Evolutionary conservation across 2,329 filamentous ascomycete genomes (phyloP).

Genomic region (Stagonosporopsis tanaceti): DNA sequence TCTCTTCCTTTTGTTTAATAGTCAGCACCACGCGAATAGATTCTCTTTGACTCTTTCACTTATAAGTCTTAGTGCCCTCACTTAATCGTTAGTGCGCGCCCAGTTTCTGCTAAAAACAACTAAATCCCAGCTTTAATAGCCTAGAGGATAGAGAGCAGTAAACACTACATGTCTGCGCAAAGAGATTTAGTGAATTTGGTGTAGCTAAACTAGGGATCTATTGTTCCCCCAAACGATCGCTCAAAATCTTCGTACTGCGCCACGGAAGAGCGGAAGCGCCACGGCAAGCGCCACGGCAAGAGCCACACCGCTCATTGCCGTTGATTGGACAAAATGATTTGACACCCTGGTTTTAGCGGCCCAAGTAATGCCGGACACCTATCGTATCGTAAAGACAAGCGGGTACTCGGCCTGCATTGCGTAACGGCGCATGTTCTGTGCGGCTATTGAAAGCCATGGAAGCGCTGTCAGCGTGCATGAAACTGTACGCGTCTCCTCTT

Average conservation of each 20-base stretch:
- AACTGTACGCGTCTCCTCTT: slow-evolving; percentile 14
- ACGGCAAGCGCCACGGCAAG: slow-evolving; percentile 8
- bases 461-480: slow-evolving; percentile 16
- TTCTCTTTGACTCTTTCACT: neutral
- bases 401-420: slow-evolving; percentile 21
- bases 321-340: slow-evolving; percentile 12
- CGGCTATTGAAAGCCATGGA: slow-evolving; percentile 12
- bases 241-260: neutral
- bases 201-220: too few species aligned
- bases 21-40: neutral
- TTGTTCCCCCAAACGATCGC: too few species aligned
- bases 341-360: slow-evolving; percentile 8
- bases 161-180: too few species aligned
- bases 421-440: slow-evolving; percentile 15
- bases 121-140: too few species aligned
- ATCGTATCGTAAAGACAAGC: slow-evolving; percentile 13
- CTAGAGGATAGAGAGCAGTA: too few species aligned
- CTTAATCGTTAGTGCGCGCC: too few species aligned
- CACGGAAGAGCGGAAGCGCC: neutral
- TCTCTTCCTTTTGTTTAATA: neutral
- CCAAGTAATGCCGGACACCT: slow-evolving; percentile 18
- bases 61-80: too few species aligned
- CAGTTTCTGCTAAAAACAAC: too few species aligned
- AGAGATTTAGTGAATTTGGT: too few species aligned
- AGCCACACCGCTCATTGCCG: slow-evolving; percentile 5